Base-by-base conservation (phyloP, 176 grass and related monocot genomes). In the Triticum turgidum region DNA sequence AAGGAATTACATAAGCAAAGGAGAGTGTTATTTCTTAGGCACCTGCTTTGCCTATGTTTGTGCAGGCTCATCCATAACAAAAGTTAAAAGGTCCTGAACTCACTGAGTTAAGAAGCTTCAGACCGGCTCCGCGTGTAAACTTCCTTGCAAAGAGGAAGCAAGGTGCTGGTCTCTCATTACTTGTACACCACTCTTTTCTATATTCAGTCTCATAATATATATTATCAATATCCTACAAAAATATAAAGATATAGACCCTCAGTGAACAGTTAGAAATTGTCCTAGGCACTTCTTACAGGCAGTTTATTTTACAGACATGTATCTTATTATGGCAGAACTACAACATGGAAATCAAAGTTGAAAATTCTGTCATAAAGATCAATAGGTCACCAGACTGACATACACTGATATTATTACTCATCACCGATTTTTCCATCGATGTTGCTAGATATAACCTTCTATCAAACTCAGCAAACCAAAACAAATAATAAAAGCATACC, bases 61-160 rank as follows among this genome's bases (percentile, higher is more conserved):
- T 70, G 69, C 12, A 44, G 20, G 67, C 42, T 58, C 1, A 80
- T 39, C 37, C 20, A 37, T 1, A 79, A 83, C 9, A 85, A 44
- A 85, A 66, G 12, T 24, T 39, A 38, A 87, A 87, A 84, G 29
- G 6, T 11, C 18, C 13, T 42, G 27, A 45, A 87, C 84, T 92
- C 89, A 95, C 96, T 25, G 68, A 59, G 64, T 92, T 90, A 85
- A 98, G 92, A 91, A 98, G 93, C 86, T 89, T 96, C 21, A 92
- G 62, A 86, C 87, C 93, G 81, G 93, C 92, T 84, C 88, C 85
- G 13, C 92, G 92, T 80, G 93, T 94, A 72, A 98, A 98, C 84
- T 98, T 98, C 81, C 96, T 91, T 32, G 93, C 94, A 80, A 98
- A 98, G 79, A 98, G 93, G 92, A 98, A 98, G 90, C 93, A 98